A percentile compares a stretch with the other conserved stretches of the same genome.
phyloP scores from a whole-genome alignment of 192 early-diverging fungal species.

The Coemansia sp. region DNA sequence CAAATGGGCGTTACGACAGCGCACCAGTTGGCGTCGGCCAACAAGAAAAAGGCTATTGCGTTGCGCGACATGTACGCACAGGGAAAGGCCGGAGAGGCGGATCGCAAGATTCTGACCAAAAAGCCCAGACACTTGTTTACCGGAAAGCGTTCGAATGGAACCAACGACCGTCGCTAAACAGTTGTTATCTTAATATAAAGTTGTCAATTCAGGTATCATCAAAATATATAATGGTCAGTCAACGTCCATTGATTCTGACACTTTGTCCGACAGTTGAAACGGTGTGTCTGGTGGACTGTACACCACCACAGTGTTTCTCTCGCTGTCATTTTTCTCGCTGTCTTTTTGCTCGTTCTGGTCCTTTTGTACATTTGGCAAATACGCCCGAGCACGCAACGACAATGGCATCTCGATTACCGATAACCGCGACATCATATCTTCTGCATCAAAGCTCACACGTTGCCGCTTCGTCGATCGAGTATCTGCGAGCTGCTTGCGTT shows the following conservation, averaged over 20 bases:
- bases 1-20: slow-evolving; percentile 73
- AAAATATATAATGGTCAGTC: slow-evolving; percentile 13
- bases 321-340: not conserved
- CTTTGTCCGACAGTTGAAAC: not conserved
- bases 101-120: slow-evolving; percentile 86
- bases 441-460: not conserved
- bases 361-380: not conserved
- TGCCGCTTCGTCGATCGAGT: not conserved
- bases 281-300: slow-evolving; percentile 9
- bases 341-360: not conserved
- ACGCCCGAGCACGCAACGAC: slow-evolving; percentile 6
- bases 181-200: slow-evolving; percentile 56
- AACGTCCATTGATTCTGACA: slow-evolving; percentile 22
- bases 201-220: not conserved
- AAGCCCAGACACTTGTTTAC: slow-evolving; percentile 98
- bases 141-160: slow-evolving; percentile 82
- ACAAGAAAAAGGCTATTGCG: slow-evolving; percentile 72
- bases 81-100: slow-evolving; percentile 89
- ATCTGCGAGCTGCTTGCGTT: not conserved
- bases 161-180: slow-evolving; percentile 67
- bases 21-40: slow-evolving; percentile 55
- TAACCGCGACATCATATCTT: not conserved
- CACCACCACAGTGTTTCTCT: slow-evolving; percentile 16
- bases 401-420: slow-evolving; percentile 20
- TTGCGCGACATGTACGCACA: slow-evolving; percentile 74